These are phyloP conservation scores for Vitis rotundifolia DNA, from an alignment of 164 flowering plant species.

Conservation along the genomic window DNA sequence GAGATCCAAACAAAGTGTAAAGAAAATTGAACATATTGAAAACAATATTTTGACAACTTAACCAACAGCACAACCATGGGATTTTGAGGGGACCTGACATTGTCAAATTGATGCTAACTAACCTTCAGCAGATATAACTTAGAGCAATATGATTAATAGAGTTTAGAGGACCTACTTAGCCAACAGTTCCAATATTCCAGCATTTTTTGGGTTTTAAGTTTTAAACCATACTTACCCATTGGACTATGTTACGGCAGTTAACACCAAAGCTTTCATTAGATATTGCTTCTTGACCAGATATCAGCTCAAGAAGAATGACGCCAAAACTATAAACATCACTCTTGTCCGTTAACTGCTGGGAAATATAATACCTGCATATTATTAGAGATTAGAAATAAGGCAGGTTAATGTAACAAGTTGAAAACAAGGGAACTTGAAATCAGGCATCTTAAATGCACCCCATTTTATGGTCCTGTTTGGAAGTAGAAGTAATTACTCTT, in stretches of 20 bases:
- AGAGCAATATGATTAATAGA: too few relatives aligned
- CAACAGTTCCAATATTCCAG: not conserved
- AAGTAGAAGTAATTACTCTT: too few relatives aligned
- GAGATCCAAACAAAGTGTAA: too few relatives aligned
- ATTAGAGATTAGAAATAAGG: constrained; percentile 4
- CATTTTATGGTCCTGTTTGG: not conserved
- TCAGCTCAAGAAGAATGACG: constrained; percentile 92
- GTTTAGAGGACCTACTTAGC: not conserved
- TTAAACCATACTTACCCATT: constrained; percentile 67
- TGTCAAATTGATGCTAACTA: too few relatives aligned
- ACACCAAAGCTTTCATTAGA: constrained; percentile 90
- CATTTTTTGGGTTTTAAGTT: too few relatives aligned
- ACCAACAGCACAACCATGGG: too few relatives aligned
- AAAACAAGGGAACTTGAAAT: too few relatives aligned
- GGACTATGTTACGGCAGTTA: constrained; percentile 91
- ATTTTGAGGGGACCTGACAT: too few relatives aligned
- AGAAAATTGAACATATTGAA: too few relatives aligned
- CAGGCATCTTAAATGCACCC: not conserved
- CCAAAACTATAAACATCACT: constrained; percentile 98
- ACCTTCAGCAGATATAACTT: not conserved
- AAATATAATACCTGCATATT: constrained; percentile 77
- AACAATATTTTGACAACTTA: too few relatives aligned
- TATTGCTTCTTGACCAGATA: constrained; percentile 94
- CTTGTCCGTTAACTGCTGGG: constrained; percentile 95
- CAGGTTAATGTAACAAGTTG: not conserved